Evolutionary conservation across 768 basidiomycete species (phyloP).

Genomic region (Gyrodon lividus): DNA sequence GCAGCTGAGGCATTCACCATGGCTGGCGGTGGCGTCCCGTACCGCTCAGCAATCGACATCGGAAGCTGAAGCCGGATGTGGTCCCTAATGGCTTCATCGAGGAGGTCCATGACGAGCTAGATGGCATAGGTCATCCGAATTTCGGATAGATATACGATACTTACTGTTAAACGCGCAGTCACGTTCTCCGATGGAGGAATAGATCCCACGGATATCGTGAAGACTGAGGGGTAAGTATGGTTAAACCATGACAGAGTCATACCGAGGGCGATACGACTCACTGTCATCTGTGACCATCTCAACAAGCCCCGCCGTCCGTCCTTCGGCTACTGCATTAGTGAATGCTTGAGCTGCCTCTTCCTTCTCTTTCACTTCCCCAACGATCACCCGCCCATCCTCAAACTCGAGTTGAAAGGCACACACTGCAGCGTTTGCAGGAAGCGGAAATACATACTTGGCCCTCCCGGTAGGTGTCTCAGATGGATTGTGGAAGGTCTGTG

Average conservation of each 20-base stretch:
- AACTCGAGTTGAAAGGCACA: constrained; percentile 53
- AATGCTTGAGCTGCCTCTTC: constrained; percentile 40
- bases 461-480: constrained; percentile 37
- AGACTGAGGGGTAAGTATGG: constrained; percentile 36
- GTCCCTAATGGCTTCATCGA: constrained; percentile 47
- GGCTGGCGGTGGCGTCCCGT: constrained; percentile 44
- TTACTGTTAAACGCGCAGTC: constrained; percentile 42
- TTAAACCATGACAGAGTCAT: background rate
- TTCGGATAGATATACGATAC: constrained; percentile 6
- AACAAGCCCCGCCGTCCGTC: constrained; percentile 44
- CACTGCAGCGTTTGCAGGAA: constrained; percentile 53
- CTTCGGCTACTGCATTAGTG: constrained; percentile 39
- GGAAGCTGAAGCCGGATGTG: constrained; percentile 57
- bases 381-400: constrained; percentile 41
- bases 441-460: constrained; percentile 58
- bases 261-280: constrained; percentile 26
- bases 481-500: constrained; percentile 42
- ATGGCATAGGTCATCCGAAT: background rate
- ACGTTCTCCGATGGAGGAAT: constrained; percentile 44
- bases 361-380: constrained; percentile 50
- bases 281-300: constrained; percentile 53
- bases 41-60: constrained; percentile 48
- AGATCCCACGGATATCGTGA: constrained; percentile 57
- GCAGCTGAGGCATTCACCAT: constrained; percentile 33
- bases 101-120: constrained; percentile 53